Conservation (phyloP, 768 basidiomycete genomes). For the Sporobolomyces pararoseus region DNA sequence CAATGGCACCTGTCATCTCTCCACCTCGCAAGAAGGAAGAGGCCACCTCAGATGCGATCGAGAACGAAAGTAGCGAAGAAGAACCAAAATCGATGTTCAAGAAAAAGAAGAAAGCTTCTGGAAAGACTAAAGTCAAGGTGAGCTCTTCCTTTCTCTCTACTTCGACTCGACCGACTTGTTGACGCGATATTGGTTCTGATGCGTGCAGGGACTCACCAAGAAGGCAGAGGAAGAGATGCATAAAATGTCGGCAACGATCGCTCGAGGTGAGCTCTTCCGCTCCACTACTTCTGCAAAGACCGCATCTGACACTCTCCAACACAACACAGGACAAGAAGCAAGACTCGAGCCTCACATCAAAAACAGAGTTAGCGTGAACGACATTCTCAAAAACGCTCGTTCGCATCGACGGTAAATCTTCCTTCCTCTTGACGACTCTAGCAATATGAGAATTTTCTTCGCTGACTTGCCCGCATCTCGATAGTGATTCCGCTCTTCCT, state of each 20-base stretch:
- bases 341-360: slow-evolving; percentile 21
- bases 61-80: not conserved
- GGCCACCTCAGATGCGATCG: not conserved
- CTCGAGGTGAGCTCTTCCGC: slow-evolving; percentile 16
- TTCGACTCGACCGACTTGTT: not conserved
- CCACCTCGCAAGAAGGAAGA: not conserved
- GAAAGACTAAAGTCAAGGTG: slow-evolving; percentile 5
- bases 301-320: not conserved
- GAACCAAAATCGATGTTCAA: not conserved
- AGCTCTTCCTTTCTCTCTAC: not conserved
- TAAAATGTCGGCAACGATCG: slow-evolving; percentile 5
- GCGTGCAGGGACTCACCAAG: slow-evolving; percentile 18
- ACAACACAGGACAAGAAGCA: not conserved
- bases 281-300: not conserved
- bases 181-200: too few relatives aligned
- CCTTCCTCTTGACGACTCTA: too few relatives aligned
- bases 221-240: slow-evolving; percentile 35
- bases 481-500: not conserved
- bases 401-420: not conserved
- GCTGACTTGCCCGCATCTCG: too few relatives aligned
- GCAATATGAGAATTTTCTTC: too few relatives aligned
- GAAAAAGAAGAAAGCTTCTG: not conserved
- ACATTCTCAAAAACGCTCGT: slow-evolving; percentile 1
- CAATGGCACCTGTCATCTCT: not conserved
- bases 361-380: not conserved